Conservation (phyloP, 2,329 filamentous ascomycete genomes). For the Trichoderma endophyticum region DNA sequence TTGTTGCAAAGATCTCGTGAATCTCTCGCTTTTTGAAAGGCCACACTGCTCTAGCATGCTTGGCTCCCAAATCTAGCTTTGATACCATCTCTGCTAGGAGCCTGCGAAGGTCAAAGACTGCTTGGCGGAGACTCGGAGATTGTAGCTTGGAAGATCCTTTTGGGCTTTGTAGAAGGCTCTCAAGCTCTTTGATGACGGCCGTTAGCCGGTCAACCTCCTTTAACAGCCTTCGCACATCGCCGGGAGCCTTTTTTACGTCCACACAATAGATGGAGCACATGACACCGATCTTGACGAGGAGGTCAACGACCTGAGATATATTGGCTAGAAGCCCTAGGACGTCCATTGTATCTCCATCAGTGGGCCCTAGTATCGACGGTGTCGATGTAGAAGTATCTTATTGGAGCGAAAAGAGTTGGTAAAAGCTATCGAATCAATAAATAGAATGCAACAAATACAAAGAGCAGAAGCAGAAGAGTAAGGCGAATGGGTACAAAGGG, state of each 20-base stretch:
- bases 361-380: no score
- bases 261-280: slow-evolving; percentile 18
- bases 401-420: no score
- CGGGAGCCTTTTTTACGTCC: slow-evolving; percentile 14
- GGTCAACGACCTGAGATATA: slow-evolving; percentile 18
- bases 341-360: slow-evolving; percentile 3
- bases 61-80: slow-evolving; percentile 14
- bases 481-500: background rate
- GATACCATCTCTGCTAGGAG: background rate
- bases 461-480: background rate
- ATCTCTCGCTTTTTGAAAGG: slow-evolving; percentile 16
- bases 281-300: slow-evolving; percentile 19
- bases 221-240: slow-evolving; percentile 15
- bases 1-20: background rate
- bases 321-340: slow-evolving; percentile 17
- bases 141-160: slow-evolving; percentile 13
- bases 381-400: background rate
- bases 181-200: slow-evolving; percentile 16
- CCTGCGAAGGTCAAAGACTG: background rate
- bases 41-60: slow-evolving; percentile 12
- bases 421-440: no score
- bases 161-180: slow-evolving; percentile 2
- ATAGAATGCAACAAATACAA: no score
- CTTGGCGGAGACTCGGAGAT: background rate
- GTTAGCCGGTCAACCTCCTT: slow-evolving; percentile 15